A percentile compares a stretch with the other conserved stretches of the same genome.
phyloP scores from a whole-genome alignment of 306 rosid species.

The Cucumis hystrix region DNA sequence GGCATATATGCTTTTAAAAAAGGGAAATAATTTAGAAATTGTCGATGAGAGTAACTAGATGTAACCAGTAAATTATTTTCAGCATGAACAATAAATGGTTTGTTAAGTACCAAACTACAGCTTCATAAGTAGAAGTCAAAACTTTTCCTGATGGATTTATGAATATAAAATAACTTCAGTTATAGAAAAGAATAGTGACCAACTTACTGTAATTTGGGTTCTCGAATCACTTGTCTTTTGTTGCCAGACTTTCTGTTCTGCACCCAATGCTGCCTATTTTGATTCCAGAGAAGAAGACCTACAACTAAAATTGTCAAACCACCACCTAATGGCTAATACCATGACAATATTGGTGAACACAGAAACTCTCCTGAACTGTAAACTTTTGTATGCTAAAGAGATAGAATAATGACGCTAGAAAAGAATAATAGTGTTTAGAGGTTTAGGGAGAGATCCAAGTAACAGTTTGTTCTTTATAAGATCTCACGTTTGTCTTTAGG shows the following conservation, averaged over 20 bases:
- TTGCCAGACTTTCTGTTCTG: not conserved
- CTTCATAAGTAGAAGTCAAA: not conserved
- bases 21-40: not conserved
- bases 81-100: not conserved
- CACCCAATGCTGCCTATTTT: conserved; percentile 4
- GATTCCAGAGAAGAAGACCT: conserved; percentile 13
- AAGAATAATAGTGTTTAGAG: not conserved
- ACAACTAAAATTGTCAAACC: conserved; percentile 1
- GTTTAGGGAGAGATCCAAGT: no score
- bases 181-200: not conserved
- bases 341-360: not conserved
- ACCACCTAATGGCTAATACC: not conserved
- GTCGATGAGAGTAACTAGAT: not conserved
- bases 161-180: not conserved
- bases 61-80: not conserved
- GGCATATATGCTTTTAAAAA: not conserved
- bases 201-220: conserved; percentile 9
- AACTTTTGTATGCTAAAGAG: not conserved
- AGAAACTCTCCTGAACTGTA: not conserved
- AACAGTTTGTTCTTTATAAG: no score
- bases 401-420: not conserved
- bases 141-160: not conserved
- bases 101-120: not conserved
- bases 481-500: no score
- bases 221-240: not conserved